Conservation (phyloP, 352 stramenopile genomes). For the Saprolegnia parasitica region DNA sequence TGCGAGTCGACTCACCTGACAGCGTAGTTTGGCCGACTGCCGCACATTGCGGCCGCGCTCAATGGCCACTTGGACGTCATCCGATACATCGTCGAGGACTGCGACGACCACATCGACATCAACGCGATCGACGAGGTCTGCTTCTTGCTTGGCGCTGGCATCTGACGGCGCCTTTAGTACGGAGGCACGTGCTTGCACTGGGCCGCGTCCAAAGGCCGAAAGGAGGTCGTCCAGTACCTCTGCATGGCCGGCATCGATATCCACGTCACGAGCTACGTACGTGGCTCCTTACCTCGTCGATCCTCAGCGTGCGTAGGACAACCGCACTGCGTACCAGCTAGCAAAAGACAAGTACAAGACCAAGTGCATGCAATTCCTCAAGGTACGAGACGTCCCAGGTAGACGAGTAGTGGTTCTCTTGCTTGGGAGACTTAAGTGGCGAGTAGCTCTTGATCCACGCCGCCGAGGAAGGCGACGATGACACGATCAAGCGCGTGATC, state of each 20-base stretch:
- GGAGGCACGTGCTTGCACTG: conserved; percentile 81
- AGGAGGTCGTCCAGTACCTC: conserved; percentile 85
- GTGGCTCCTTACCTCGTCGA: conserved; percentile 28
- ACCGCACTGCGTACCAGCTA: conserved; percentile 84
- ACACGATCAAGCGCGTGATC: conserved; percentile 75
- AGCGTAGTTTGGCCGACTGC: conserved; percentile 56
- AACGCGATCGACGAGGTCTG: conserved; percentile 81
- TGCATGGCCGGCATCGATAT: conserved; percentile 87
- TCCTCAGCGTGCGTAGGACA: conserved; percentile 46
- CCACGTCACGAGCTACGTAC: conserved; percentile 84
- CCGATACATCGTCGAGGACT: conserved; percentile 76
- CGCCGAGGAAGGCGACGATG: conserved; percentile 73
- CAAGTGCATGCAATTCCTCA: conserved; percentile 81
- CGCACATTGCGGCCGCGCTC: conserved; percentile 76
- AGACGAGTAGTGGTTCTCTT: conserved; percentile 21
- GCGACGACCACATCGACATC: conserved; percentile 73
- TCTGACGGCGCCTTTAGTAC: conserved; percentile 41
- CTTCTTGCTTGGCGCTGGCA: not conserved
- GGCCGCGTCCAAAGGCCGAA: conserved; percentile 74
- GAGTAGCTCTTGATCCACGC: conserved; percentile 74
- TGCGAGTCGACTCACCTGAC: not conserved
- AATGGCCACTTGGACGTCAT: conserved; percentile 86
- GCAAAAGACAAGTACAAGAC: conserved; percentile 87
- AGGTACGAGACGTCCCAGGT: conserved; percentile 86
- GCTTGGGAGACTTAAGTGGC: not conserved